A percentile compares a stretch with the other conserved stretches of the same genome.
Evolutionary conservation across 805 yeast species (phyloP).

Genomic region (Saccharomycopsis selenospora): DNA sequence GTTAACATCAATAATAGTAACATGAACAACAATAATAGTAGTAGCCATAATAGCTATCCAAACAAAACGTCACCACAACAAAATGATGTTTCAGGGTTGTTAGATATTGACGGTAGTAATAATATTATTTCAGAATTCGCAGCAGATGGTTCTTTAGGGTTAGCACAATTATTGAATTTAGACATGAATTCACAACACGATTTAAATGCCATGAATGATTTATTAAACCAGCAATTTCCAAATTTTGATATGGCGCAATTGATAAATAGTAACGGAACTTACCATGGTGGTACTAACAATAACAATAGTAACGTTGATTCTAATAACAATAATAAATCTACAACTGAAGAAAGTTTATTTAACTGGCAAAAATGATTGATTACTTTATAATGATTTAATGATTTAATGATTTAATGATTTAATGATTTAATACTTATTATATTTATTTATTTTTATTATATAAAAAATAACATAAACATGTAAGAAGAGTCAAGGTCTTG

Average conservation of each 20-base stretch:
- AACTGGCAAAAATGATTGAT: conserved; percentile 7
- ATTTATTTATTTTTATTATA: no score
- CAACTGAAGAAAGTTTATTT: conserved; percentile 12
- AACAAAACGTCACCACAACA: conserved; percentile 14
- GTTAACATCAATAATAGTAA: conserved; percentile 5
- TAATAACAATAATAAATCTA: not conserved
- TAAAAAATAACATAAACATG: no score
- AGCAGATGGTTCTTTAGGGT: conserved; percentile 76
- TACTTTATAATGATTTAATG: no score
- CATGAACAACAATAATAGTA: conserved; percentile 1
- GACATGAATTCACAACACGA: conserved; percentile 26
- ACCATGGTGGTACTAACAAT: not conserved
- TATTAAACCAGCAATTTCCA: not conserved
- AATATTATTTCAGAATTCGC: conserved; percentile 45
- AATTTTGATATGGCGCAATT: conserved; percentile 3
- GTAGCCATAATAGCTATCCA: not conserved
- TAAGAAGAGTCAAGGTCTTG: conserved; percentile 13
- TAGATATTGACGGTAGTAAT: conserved; percentile 10
- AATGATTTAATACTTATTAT: no score
- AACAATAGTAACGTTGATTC: not conserved
- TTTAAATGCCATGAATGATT: not conserved
- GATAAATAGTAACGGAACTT: not conserved
- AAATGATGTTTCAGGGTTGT: not conserved
- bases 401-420: no score
- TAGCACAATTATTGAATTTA: conserved; percentile 59